Evolutionary conservation across 495 filamentous ascomycete genomes (phyloP), one percentile per base, ranked within the genome.

Genomic region (Talaromyces ruber): DNA sequence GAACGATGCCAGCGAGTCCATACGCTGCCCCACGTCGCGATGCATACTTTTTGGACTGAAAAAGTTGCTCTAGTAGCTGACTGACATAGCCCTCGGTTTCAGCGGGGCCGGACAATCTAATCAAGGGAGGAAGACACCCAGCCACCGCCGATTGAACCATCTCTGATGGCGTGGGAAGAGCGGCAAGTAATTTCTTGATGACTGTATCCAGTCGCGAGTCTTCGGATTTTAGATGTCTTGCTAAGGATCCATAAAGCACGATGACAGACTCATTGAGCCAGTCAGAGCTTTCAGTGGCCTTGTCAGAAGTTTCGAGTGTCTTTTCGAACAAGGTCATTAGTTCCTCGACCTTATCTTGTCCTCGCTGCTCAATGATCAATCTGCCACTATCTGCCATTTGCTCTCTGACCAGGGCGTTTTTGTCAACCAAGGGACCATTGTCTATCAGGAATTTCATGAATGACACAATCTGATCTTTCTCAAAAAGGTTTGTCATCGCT

Each of bases 371-470:
- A 64, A 98, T 90, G 63, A 96, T 84, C 2, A 83, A 77, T 34
- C 88, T 92, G 24, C 93, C 92, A 55, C 92, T 90, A 22, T 97
- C 91, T n/a, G 97, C 84, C 92, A 98, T 97, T 70, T 94, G 86
- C 60, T 86, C 78, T 34, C 94, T 81, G 1, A 98, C 94, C 8
- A 79, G 77, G 29, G 82, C 76, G 70, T 88, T 91, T 63, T 82
- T 81, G 72, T 98, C 94, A 5, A 89, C 85, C 18, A 98, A 75
- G 5, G 93, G 91, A 1, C 92, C 91, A 59, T 85, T 76, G 56
- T 91, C 86, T 66, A 98, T 92, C 43, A 98, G 71, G 70, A 96
- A 97, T 26, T 82, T 79, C 65, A 96, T 79, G 72, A 97, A 93
- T 2, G 80, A 76, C 21, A 93, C 87, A 21, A 96, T 79, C 56